These are phyloP conservation scores for Fraxinus sp. DNA, from an alignment of 305 asterid species.

Conservation along the genomic window DNA sequence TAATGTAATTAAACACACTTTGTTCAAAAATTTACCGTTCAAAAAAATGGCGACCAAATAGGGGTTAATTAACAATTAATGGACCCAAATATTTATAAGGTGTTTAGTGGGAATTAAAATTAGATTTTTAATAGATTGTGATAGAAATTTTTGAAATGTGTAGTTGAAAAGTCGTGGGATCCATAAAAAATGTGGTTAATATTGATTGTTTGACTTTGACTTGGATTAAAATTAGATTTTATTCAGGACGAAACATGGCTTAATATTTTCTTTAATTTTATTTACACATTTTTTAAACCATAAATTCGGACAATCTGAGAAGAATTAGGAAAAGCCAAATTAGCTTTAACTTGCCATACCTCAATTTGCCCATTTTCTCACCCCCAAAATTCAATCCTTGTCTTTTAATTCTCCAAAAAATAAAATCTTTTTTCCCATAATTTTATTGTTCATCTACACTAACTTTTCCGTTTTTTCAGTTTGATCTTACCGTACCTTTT, in stretches of 20 bases:
- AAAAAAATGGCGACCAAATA: too few species aligned
- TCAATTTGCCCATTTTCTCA: slow-evolving; percentile 42
- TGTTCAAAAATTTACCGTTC: too few species aligned
- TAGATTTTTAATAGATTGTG: too few species aligned
- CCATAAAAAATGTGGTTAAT: too few species aligned
- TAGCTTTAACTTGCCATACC: slow-evolving; percentile 31
- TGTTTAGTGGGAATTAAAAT: too few species aligned
- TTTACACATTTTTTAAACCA: slow-evolving; percentile 28
- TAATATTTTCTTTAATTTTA: slow-evolving; percentile 32
- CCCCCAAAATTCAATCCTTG: slow-evolving; percentile 23
- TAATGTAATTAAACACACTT: too few species aligned
- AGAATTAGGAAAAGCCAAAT: slow-evolving; percentile 47
- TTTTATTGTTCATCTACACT: slow-evolving; percentile 6
- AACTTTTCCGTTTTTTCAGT: background rate
- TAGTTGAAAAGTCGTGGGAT: too few species aligned
- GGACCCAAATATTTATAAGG: slow-evolving; percentile 30
- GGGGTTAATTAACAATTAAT: slow-evolving; percentile 43
- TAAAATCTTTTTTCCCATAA: slow-evolving; percentile 15
- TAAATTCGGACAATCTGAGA: slow-evolving; percentile 50
- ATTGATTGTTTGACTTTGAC: too few species aligned
- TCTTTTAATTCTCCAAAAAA: slow-evolving; percentile 20
- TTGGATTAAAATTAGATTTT: too few species aligned
- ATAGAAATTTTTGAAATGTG: too few species aligned
- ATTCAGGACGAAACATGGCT: too few species aligned
- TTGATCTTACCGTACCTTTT: background rate